Evolutionary conservation across 163 green algal species (phyloP).

Genomic region (Volvox carteri): DNA sequence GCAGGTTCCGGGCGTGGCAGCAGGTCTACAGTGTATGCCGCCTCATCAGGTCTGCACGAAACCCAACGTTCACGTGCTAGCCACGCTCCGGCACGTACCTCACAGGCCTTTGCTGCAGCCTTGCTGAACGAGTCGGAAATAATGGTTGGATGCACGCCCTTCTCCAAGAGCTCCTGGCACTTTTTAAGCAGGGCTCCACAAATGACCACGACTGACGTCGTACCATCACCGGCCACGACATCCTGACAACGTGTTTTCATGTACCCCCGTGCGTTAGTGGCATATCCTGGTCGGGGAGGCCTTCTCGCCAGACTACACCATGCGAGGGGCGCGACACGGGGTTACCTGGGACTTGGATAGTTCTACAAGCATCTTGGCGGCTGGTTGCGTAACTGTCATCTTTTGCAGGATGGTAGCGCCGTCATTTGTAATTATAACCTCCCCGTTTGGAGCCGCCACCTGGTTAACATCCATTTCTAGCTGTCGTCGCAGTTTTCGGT

Average conservation of each 20-base stretch:
- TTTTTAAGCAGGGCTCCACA: constrained; percentile 95
- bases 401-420: constrained; percentile 99
- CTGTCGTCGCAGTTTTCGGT: not conserved
- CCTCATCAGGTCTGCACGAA: too few species aligned
- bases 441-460: constrained; percentile 90
- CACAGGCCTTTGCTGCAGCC: constrained; percentile 86
- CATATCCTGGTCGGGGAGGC: not conserved
- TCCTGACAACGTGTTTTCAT: constrained; percentile 79
- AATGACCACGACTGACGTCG: constrained; percentile 94
- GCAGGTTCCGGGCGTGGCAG: too few species aligned
- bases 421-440: constrained; percentile 99
- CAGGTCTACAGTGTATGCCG: too few species aligned
- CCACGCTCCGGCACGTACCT: too few species aligned
- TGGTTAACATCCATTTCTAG: constrained; percentile 57
- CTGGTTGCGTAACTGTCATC: constrained; percentile 96
- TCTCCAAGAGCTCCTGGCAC: constrained; percentile 92
- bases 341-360: constrained; percentile 94
- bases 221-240: constrained; percentile 97
- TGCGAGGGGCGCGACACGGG: not conserved
- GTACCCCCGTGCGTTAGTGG: not conserved
- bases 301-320: not conserved
- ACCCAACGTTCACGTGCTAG: too few species aligned
- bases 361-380: constrained; percentile 99
- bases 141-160: constrained; percentile 97
- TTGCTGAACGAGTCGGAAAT: constrained; percentile 95